A percentile compares a stretch with the other conserved stretches of the same genome.
phyloP scores from a whole-genome alignment of 1,139 yeast species.

The Debaryomycetaceae sp. region DNA sequence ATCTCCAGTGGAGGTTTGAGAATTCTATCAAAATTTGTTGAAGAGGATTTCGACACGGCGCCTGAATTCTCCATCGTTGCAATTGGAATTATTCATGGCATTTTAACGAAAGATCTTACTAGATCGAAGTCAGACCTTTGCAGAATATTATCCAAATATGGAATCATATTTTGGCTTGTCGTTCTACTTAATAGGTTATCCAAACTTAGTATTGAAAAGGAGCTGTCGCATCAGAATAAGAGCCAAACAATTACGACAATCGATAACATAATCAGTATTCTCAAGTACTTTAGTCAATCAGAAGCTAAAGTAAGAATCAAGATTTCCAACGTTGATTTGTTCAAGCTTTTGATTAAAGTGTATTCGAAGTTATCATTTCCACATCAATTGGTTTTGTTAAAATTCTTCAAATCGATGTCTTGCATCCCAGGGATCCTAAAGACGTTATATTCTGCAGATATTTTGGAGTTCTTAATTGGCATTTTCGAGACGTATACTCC shows the following conservation, averaged over 20 bases:
- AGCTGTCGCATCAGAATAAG: conserved; percentile 10
- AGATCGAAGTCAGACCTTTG: conserved; percentile 53
- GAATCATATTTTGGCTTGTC: conserved; percentile 49
- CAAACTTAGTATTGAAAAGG: conserved; percentile 10
- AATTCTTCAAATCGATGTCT: conserved; percentile 43
- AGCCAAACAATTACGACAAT: conserved; percentile 27
- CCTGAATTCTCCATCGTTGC: conserved; percentile 48
- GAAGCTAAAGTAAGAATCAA: conserved; percentile 41
- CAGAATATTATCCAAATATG: conserved; percentile 48
- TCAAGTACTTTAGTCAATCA: conserved; percentile 40
- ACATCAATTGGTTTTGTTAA: conserved; percentile 38
- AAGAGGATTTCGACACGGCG: conserved; percentile 48
- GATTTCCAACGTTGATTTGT: conserved; percentile 41
- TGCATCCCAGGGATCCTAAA: conserved; percentile 34
- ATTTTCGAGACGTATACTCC: conserved; percentile 29
- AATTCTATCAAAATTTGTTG: conserved; percentile 48
- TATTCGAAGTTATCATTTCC: conserved; percentile 26
- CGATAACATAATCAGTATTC: conserved; percentile 35
- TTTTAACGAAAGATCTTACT: conserved; percentile 42
- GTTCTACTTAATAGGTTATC: conserved; percentile 36
- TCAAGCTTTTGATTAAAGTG: conserved; percentile 41
- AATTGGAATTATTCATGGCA: conserved; percentile 43
- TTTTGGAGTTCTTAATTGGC: conserved; percentile 38
- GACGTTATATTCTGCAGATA: conserved; percentile 36
- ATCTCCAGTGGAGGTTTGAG: conserved; percentile 57